Percentiles rank a stretch among this genome's conserved stretches.
These are phyloP conservation scores for Coemansia erecta DNA, from an alignment of 192 early-diverging fungal genomes.

Conservation along the genomic window DNA sequence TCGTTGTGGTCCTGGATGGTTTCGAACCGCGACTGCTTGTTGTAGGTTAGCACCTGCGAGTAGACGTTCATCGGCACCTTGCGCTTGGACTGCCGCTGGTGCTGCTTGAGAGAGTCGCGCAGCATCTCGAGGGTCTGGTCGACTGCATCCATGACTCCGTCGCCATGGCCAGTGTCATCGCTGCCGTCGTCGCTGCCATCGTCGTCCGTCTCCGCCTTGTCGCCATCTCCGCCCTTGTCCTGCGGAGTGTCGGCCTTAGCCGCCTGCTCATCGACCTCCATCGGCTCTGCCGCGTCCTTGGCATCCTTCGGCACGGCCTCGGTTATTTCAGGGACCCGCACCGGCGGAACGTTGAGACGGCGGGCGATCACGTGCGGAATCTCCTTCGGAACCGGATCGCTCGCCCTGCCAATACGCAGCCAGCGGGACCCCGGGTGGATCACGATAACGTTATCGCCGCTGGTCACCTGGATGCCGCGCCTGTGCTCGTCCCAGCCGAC, in stretches of 20 bases:
- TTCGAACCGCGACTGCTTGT: conserved; percentile 62
- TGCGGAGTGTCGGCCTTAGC: background rate
- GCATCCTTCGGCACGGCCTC: background rate
- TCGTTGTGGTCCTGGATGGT: conserved; percentile 86
- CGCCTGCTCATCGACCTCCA: no score
- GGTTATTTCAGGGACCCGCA: background rate
- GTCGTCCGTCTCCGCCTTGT: conserved; percentile 17
- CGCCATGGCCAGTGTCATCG: conserved; percentile 1
- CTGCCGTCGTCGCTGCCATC: conserved; percentile 16
- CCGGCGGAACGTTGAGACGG: conserved; percentile 22
- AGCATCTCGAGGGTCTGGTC: conserved; percentile 51
- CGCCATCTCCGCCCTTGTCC: conserved; percentile 11
- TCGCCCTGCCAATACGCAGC: conserved; percentile 78
- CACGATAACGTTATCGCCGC: conserved; percentile 69
- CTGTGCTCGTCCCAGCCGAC: conserved; percentile 9
- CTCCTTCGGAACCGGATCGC: conserved; percentile 74
- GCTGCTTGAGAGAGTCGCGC: conserved; percentile 68
- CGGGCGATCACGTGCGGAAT: conserved; percentile 82
- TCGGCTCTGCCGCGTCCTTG: no score
- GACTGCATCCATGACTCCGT: conserved; percentile 10
- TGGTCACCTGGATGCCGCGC: conserved; percentile 21
- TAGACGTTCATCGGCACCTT: conserved; percentile 72
- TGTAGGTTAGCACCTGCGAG: conserved; percentile 70
- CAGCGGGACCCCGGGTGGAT: conserved; percentile 85
- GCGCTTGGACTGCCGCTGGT: conserved; percentile 80